Base-by-base conservation (phyloP, 345 rosid genomes). In the Brassica incana region DNA sequence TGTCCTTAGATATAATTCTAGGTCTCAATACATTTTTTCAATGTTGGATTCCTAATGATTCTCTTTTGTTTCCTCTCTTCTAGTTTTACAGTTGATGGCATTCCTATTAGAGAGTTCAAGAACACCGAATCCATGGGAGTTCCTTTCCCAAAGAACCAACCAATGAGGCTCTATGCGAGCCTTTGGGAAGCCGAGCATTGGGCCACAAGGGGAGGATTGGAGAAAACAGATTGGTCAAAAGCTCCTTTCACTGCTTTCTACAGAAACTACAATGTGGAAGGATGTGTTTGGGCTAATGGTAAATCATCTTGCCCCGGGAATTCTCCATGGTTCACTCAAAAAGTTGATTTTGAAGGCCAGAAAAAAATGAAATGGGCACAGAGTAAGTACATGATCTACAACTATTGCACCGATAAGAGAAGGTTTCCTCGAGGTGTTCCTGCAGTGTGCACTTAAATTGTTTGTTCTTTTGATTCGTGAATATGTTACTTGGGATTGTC, bases 401-500 rank as follows among this genome's bases (percentile, higher is more conserved):
- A 87, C 76, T 87, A 79, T 33, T 79, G 90, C 73, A 82, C 61
- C 1, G 88, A 88, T 65, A 48, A 18, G 8, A 82, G 52, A 18
- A 83, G 90, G 68, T 88, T 87, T 52, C 83, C 92, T 15, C 78
- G 16, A 66, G 90, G 88, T 50, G 78, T 81, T 38, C 92, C 90
- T 50, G 43, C 77, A 1, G 90, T 80, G 70, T 87, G 92, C 71
- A 68, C 45, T 61, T 79, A 62, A 67, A 78, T n/a, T 16, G n/a
- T 62, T 74, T 3, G 35, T 43, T 10, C 58, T 2, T 67, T 62
- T 74, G 8, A 35, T 43, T 10, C 58, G 7, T 67, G n/a, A 73
- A 54, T 59, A 73, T 59, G 82, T 65, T 67, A 25, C 36, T 54
- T 45, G 54, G 15, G 15, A 45, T 45, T 45, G 54, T 45, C 15